Conservation (phyloP, 139 green algal species). For the Chlorella sp. region DNA sequence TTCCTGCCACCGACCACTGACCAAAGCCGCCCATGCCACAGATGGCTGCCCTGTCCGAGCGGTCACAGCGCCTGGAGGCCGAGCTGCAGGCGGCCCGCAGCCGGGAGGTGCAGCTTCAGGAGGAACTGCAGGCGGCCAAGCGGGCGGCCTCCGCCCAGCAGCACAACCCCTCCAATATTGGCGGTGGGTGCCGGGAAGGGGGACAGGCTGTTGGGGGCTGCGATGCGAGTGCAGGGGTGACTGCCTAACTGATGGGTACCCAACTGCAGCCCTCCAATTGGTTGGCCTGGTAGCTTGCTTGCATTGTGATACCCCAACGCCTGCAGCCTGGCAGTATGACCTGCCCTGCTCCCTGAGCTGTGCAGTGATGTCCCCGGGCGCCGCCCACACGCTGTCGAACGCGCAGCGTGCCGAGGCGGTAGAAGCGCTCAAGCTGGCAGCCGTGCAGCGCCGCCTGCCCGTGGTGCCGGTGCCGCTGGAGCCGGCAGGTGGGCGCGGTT, state of each 20-base stretch:
- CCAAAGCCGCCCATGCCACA: too few relatives aligned
- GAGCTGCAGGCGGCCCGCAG: slow-evolving; percentile 26
- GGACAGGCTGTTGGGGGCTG: too few relatives aligned
- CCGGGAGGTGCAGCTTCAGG: slow-evolving; percentile 44
- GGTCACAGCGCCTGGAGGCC: slow-evolving; percentile 39
- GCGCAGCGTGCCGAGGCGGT: slow-evolving; percentile 9
- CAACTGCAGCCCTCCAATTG: too few relatives aligned
- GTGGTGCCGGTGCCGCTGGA: slow-evolving; percentile 11
- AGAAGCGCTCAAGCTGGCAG: not conserved
- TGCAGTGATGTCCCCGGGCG: not conserved
- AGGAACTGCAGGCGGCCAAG: slow-evolving; percentile 47
- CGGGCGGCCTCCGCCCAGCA: slow-evolving; percentile 12
- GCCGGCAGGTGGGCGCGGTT: not conserved
- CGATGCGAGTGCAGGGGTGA: too few relatives aligned
- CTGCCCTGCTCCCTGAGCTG: too few relatives aligned
- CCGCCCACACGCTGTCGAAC: slow-evolving; percentile 12
- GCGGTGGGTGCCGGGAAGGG: not conserved
- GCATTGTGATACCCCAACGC: too few relatives aligned
- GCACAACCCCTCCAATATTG: slow-evolving; percentile 9
- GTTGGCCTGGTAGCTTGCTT: too few relatives aligned
- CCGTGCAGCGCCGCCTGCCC: slow-evolving; percentile 36
- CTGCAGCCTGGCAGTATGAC: too few relatives aligned
- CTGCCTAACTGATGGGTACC: too few relatives aligned
- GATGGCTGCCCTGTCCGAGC: slow-evolving; percentile 46
- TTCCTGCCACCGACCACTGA: too few relatives aligned